Evolutionary conservation across 768 basidiomycete species (phyloP).

Genomic region (Phanerochaete sordida): DNA sequence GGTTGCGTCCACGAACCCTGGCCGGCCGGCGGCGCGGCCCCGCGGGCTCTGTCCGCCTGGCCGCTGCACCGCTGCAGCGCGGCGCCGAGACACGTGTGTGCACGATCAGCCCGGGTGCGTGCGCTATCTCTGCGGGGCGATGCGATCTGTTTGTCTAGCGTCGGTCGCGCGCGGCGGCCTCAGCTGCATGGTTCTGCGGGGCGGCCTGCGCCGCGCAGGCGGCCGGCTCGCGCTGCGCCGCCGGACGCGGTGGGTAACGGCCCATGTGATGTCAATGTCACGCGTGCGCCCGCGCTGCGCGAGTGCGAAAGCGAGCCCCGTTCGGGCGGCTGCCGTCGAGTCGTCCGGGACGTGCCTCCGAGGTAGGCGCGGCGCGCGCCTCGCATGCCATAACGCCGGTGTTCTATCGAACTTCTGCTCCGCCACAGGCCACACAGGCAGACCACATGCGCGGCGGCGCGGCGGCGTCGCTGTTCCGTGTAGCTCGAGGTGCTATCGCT

Average conservation of each 20-base stretch:
- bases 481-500: neutral
- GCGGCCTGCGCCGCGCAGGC: no score
- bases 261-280: slow-evolving; percentile 4
- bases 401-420: neutral
- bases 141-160: neutral
- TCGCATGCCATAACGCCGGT: neutral
- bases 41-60: neutral
- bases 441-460: neutral
- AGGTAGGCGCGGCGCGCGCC: neutral
- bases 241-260: neutral
- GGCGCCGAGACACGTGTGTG: neutral
- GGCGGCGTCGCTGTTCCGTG: neutral
- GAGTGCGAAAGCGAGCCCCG: neutral
- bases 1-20: neutral
- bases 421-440: neutral
- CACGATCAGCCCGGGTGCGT: neutral
- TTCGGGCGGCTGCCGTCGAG: neutral
- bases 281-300: neutral
- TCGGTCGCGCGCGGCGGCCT: neutral
- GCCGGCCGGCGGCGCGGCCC: neutral
- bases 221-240: neutral
- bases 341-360: neutral
- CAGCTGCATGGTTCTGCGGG: neutral
- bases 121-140: neutral
- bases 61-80: neutral